phyloP scores from a whole-genome alignment of 495 filamentous ascomycete species.

The Daldinia bambusicola region DNA sequence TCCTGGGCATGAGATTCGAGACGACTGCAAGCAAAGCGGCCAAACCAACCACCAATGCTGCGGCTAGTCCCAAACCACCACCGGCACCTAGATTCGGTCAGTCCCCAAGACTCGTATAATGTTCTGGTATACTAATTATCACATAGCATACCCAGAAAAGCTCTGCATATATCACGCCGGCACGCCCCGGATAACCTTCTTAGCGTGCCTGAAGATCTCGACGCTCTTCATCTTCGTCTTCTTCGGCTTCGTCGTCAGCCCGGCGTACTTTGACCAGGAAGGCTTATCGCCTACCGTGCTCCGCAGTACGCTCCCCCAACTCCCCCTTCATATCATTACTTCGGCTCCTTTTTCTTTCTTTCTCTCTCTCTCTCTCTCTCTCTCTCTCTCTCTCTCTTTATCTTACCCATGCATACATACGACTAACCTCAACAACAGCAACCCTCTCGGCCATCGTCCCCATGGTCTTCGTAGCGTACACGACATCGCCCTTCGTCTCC shows the following conservation, averaged over 20 bases:
- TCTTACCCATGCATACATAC: no score
- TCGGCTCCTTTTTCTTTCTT: neutral
- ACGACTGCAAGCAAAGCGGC: conserved; percentile 15
- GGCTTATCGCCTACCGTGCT: conserved; percentile 44
- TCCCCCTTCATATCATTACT: neutral
- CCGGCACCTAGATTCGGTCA: conserved; percentile 23
- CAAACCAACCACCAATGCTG: conserved; percentile 11
- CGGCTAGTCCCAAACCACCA: conserved; percentile 7
- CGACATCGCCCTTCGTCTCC: conserved; percentile 75
- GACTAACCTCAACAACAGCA: conserved; percentile 54
- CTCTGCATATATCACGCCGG: conserved; percentile 80
- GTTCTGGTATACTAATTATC: neutral
- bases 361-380: no score
- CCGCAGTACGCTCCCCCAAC: conserved; percentile 34
- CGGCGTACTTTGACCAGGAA: conserved; percentile 63
- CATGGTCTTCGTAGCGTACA: conserved; percentile 71
- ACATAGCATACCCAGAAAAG: conserved; percentile 61
- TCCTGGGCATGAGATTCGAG: conserved; percentile 27
- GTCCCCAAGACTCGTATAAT: neutral
- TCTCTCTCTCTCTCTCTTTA: no score
- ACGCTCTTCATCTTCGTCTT: conserved; percentile 75
- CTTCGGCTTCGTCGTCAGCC: conserved; percentile 69
- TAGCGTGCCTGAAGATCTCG: conserved; percentile 73
- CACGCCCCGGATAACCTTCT: conserved; percentile 69
- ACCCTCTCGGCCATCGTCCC: conserved; percentile 70